Conservation (phyloP, 768 basidiomycete genomes). For the Paxillus involutus region DNA sequence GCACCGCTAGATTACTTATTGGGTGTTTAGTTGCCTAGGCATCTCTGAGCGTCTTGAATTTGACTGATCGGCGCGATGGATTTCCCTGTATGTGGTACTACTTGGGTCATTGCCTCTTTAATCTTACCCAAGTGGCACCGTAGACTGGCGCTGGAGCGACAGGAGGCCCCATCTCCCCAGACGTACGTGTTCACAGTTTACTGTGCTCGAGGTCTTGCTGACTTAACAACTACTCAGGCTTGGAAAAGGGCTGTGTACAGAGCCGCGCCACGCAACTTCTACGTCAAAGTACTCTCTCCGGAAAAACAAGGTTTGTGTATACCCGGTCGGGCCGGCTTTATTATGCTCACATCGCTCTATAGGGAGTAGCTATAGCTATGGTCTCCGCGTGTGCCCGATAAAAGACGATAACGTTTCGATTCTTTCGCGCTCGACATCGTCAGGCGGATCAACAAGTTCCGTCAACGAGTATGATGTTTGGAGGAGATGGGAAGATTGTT, state of each 20-base stretch:
- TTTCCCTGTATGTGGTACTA: constrained; percentile 11
- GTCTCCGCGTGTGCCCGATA: constrained; percentile 58
- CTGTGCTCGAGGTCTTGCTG: background rate
- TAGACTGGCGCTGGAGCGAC: constrained; percentile 12
- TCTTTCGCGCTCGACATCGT: constrained; percentile 22
- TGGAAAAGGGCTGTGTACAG: constrained; percentile 64
- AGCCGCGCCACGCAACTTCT: constrained; percentile 57
- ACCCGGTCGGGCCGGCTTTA: background rate
- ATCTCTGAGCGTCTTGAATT: background rate
- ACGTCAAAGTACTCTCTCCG: constrained; percentile 57
- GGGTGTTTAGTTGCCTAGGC: background rate
- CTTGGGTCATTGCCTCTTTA: background rate
- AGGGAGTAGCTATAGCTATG: constrained; percentile 60
- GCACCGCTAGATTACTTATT: constrained; percentile 6
- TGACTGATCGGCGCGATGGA: constrained; percentile 4
- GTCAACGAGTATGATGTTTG: constrained; percentile 67
- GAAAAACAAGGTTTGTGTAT: constrained; percentile 51
- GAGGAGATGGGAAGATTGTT: constrained; percentile 82
- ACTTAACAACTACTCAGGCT: constrained; percentile 35
- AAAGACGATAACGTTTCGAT: constrained; percentile 31
- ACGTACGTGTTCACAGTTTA: constrained; percentile 20
- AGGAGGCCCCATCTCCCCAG: constrained; percentile 16
- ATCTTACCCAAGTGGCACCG: background rate
- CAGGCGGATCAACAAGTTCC: constrained; percentile 36
- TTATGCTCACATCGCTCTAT: constrained; percentile 1